Evolutionary conservation across 768 basidiomycete genomes (phyloP).

Genomic region (Serendipita indica): DNA sequence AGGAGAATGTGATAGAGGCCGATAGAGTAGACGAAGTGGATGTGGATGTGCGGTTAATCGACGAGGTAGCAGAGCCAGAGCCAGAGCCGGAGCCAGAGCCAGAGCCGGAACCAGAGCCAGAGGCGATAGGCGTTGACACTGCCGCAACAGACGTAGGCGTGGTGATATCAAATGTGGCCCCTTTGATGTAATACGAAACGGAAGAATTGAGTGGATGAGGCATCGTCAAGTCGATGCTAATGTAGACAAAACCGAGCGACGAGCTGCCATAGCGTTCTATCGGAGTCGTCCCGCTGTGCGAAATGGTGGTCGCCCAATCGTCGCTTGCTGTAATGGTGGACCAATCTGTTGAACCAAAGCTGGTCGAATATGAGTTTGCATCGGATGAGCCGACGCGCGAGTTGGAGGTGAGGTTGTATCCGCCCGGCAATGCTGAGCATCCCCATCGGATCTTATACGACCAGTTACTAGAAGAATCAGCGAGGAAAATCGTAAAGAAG

Average conservation of each 20-base stretch:
- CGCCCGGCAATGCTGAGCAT: too few species aligned
- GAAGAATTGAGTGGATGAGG: neutral
- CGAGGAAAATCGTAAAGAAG: too few species aligned
- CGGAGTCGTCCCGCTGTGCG: neutral
- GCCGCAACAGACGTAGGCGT: neutral
- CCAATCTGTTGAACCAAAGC: too few species aligned
- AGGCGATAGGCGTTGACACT: neutral
- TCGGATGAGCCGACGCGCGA: too few species aligned
- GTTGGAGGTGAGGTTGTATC: too few species aligned
- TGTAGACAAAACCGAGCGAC: neutral
- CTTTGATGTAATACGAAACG: neutral
- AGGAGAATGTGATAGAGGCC: too few species aligned
- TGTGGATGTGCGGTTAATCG: too few species aligned
- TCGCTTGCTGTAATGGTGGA: too few species aligned
- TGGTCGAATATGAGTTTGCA: too few species aligned
- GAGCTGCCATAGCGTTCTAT: neutral
- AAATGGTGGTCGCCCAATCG: neutral
- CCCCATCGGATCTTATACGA: too few species aligned
- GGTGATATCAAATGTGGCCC: neutral
- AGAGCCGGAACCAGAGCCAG: neutral
- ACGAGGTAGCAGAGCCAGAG: neutral
- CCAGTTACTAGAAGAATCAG: too few species aligned
- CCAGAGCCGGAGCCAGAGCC: neutral
- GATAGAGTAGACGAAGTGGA: too few species aligned
- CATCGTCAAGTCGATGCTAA: neutral